phyloP scores from a whole-genome alignment of 441 rosid species.

The Populus hybrid region DNA sequence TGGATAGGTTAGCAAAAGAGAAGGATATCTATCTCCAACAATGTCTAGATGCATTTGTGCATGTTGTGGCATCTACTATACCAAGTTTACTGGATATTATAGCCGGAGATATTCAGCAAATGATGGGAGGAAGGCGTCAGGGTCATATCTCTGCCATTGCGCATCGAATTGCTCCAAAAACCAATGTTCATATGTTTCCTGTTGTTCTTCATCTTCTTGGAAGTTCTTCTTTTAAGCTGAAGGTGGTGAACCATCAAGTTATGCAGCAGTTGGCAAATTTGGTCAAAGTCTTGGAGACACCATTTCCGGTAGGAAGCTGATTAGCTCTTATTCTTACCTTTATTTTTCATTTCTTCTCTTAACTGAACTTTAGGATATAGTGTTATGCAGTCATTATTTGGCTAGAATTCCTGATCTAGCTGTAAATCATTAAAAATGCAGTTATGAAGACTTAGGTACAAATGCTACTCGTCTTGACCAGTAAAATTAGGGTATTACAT shows the following conservation, averaged over 20 bases:
- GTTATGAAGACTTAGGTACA: background rate
- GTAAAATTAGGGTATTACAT: background rate
- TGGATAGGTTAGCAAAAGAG: slow-evolving; percentile 88
- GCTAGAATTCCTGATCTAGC: background rate
- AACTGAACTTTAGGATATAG: slow-evolving; percentile 2
- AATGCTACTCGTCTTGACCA: background rate
- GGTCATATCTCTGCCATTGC: slow-evolving; percentile 61
- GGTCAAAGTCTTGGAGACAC: slow-evolving; percentile 69
- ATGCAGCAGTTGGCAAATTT: slow-evolving; percentile 82
- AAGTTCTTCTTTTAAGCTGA: slow-evolving; percentile 73
- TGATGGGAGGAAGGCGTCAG: slow-evolving; percentile 86
- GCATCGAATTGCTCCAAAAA: slow-evolving; percentile 64
- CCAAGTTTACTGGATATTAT: slow-evolving; percentile 75
- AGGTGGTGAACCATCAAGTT: slow-evolving; percentile 62
- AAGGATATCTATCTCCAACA: slow-evolving; percentile 76
- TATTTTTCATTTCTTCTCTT: background rate
- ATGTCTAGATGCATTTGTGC: slow-evolving; percentile 72
- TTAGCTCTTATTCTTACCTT: background rate
- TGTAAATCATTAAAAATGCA: background rate
- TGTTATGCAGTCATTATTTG: background rate
- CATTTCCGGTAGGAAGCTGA: slow-evolving; percentile 68
- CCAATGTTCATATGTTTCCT: slow-evolving; percentile 68
- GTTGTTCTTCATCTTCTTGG: slow-evolving; percentile 92
- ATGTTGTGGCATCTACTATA: slow-evolving; percentile 58
- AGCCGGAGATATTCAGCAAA: slow-evolving; percentile 75